phyloP scores from a whole-genome alignment of 1,284 basidiomycete genomes.

The Papiliotrema nemorosa region DNA sequence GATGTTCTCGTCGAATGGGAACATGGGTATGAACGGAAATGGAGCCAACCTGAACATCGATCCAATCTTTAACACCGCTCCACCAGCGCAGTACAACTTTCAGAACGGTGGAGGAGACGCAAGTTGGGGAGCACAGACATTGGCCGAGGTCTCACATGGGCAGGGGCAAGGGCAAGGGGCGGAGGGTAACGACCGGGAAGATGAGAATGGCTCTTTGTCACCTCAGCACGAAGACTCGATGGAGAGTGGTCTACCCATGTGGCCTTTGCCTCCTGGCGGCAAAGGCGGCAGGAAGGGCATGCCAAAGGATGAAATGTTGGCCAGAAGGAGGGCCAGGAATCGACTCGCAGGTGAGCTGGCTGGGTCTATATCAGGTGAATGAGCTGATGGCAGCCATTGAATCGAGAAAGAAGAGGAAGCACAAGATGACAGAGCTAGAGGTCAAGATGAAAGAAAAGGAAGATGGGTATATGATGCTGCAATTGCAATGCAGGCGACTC shows the following conservation, averaged over 20 bases:
- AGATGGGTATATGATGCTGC: constrained; percentile 6
- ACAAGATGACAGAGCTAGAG: constrained; percentile 16
- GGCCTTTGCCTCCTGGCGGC: constrained; percentile 21
- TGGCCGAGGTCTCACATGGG: not conserved
- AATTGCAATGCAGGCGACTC: constrained; percentile 20
- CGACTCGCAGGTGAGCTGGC: constrained; percentile 21
- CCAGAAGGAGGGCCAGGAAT: constrained; percentile 26
- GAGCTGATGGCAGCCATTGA: constrained; percentile 16
- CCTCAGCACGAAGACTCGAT: not conserved
- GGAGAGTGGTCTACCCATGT: constrained; percentile 7
- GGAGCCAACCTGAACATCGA: not conserved
- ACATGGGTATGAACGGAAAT: not conserved
- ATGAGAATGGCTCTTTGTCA: not conserved
- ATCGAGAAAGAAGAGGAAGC: constrained; percentile 24
- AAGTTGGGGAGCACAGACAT: no score
- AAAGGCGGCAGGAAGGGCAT: constrained; percentile 24
- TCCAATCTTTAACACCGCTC: not conserved
- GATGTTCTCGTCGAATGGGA: constrained; percentile 1
- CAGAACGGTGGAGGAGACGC: not conserved
- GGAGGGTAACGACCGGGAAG: not conserved
- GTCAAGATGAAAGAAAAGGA: constrained; percentile 11
- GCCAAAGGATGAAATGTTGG: constrained; percentile 26
- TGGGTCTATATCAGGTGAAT: not conserved
- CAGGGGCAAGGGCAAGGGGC: not conserved
- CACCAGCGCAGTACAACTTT: not conserved